Percentiles rank a stretch among this genome's conserved stretches.
Evolutionary conservation across 371 early-diverging fungal genomes (phyloP).

Genomic region (Saksenaea oblongispora): DNA sequence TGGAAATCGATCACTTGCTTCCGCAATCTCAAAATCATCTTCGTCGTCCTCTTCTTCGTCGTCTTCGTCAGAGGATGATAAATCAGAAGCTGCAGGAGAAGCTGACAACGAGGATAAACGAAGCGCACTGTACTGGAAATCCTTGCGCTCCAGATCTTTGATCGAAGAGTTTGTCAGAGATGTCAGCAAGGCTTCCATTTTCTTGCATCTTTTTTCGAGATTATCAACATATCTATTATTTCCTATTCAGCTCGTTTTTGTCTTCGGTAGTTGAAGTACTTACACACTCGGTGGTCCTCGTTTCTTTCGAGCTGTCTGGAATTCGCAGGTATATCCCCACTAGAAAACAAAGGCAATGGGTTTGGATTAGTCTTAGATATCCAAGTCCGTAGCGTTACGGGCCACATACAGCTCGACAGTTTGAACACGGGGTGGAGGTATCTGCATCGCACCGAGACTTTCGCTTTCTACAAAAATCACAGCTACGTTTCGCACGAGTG

Average conservation of each 20-base stretch:
- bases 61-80: constrained; percentile 29
- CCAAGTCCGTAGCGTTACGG: not conserved
- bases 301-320: constrained; percentile 47
- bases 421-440: constrained; percentile 47
- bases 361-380: not conserved
- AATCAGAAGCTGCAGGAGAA: constrained; percentile 14
- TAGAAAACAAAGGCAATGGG: constrained; percentile 10
- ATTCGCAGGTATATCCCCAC: constrained; percentile 56
- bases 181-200: constrained; percentile 45
- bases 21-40: not conserved
- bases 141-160: constrained; percentile 41
- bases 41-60: constrained; percentile 26
- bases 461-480: constrained; percentile 54
- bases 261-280: constrained; percentile 10
- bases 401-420: constrained; percentile 48
- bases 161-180: constrained; percentile 38
- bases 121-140: constrained; percentile 19
- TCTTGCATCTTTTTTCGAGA: constrained; percentile 46
- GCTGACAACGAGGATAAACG: not conserved
- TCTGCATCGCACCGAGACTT: constrained; percentile 57
- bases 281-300: constrained; percentile 55
- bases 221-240: constrained; percentile 42
- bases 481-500: constrained; percentile 54
- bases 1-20: constrained; percentile 23
- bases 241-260: too few relatives aligned